phyloP scores from a whole-genome alignment of 164 flowering plant genomes.

The Paratinospora sagittata region DNA sequence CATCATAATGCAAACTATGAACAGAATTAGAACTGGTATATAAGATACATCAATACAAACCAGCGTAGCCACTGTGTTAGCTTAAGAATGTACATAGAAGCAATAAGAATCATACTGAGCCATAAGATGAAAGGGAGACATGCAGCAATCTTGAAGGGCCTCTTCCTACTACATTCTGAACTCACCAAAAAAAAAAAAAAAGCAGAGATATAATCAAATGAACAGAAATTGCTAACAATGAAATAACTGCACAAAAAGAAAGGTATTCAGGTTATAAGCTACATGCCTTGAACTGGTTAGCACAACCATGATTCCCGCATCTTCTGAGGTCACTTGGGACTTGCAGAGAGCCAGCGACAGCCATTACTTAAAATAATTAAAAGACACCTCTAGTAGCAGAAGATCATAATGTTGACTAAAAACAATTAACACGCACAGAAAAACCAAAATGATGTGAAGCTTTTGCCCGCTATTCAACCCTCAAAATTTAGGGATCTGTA shows the following conservation, averaged over 20 bases:
- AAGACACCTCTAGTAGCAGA: slow-evolving; percentile 11
- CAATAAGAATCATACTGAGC: slow-evolving; percentile 39
- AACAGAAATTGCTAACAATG: neutral
- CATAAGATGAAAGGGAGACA: slow-evolving; percentile 34
- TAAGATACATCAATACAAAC: neutral
- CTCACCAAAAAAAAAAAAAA: neutral
- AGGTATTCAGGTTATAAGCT: neutral
- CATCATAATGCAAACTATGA: neutral
- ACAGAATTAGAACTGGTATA: neutral
- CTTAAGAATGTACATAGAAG: neutral
- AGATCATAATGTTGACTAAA: slow-evolving; percentile 12
- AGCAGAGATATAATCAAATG: neutral
- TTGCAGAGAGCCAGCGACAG: slow-evolving; percentile 43
- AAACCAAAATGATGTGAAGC: neutral
- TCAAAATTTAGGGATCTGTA: slow-evolving; percentile 13
- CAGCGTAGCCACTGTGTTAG: neutral
- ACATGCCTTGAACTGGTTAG: slow-evolving; percentile 35
- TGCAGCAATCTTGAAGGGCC: slow-evolving; percentile 22
- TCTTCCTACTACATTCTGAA: slow-evolving; percentile 35
- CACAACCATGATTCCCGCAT: slow-evolving; percentile 20
- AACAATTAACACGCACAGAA: neutral
- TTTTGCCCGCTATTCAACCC: neutral
- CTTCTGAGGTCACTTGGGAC: slow-evolving; percentile 41
- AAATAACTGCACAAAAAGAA: neutral
- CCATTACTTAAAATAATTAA: slow-evolving; percentile 29